A percentile compares a stretch with the other conserved stretches of the same genome.
These are phyloP conservation scores for Porogramme epimiltina DNA, from an alignment of 1,284 basidiomycete species.

Conservation along the genomic window DNA sequence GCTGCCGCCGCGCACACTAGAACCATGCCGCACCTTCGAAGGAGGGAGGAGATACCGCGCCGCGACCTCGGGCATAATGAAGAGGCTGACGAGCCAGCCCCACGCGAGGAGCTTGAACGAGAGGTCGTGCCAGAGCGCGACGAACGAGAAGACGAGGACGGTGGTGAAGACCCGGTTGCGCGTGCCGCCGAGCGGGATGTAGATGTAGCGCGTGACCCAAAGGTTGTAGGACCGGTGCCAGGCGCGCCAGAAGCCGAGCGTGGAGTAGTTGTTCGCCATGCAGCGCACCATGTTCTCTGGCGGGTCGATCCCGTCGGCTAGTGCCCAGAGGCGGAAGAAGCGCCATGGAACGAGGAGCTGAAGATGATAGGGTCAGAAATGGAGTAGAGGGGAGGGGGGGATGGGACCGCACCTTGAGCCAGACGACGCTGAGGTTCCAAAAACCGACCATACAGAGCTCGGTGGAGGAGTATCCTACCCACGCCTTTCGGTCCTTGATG, in stretches of 20 bases:
- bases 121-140: constrained; percentile 98
- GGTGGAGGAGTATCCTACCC: constrained; percentile 73
- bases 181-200: constrained; percentile 89
- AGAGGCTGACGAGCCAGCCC: constrained; percentile 95
- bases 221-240: constrained; percentile 98
- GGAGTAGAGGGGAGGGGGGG: background rate
- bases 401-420: constrained; percentile 79
- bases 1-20: background rate
- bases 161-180: constrained; percentile 70
- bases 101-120: constrained; percentile 88
- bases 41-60: constrained; percentile 63
- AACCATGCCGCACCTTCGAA: constrained; percentile 57
- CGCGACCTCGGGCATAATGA: constrained; percentile 86
- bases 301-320: constrained; percentile 88
- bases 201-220: constrained; percentile 97
- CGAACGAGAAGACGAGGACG: constrained; percentile 91
- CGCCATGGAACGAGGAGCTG: constrained; percentile 97
- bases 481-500: constrained; percentile 88
- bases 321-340: constrained; percentile 95
- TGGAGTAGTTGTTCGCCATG: constrained; percentile 98
- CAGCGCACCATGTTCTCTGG: constrained; percentile 99
- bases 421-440: constrained; percentile 96
- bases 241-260: constrained; percentile 90
- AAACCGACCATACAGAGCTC: constrained; percentile 94
- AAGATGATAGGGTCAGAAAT: background rate